Evolutionary conservation across 2,329 filamentous ascomycete species (phyloP).

Genomic region (Sporothrix schenckii): DNA sequence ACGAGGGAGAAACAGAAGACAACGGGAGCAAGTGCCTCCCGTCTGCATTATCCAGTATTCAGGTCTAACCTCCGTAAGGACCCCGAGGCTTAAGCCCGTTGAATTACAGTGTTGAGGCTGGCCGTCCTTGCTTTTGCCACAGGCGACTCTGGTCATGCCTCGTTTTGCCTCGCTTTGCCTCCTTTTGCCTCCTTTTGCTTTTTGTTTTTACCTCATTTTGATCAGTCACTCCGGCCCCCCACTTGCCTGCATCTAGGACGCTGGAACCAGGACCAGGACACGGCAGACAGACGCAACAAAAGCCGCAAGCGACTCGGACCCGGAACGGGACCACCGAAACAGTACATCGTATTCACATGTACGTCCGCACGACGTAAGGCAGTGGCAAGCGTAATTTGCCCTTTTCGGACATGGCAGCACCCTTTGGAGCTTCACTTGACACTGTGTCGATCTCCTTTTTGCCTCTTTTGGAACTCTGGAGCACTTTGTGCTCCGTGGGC

Average conservation of each 20-base stretch:
- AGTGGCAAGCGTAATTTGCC: background rate
- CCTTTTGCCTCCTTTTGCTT: background rate
- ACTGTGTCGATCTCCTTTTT: background rate
- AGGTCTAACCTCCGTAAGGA: slow-evolving; percentile 11
- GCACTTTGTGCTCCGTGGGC: no score
- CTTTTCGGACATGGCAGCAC: background rate
- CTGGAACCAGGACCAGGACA: background rate
- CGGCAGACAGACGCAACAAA: slow-evolving; percentile 9
- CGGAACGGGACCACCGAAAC: no score
- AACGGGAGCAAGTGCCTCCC: slow-evolving; percentile 1
- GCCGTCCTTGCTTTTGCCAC: background rate
- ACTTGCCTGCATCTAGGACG: slow-evolving; percentile 12
- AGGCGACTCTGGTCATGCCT: slow-evolving; percentile 4
- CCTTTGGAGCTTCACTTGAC: background rate
- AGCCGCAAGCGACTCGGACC: background rate
- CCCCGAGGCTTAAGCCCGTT: slow-evolving; percentile 19
- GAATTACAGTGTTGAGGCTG: no score
- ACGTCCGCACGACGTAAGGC: background rate
- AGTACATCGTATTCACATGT: no score
- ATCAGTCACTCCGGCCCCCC: background rate
- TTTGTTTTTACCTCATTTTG: background rate
- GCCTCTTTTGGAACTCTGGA: background rate
- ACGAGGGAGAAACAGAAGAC: background rate
- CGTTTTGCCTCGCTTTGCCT: background rate
- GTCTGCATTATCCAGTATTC: background rate